phyloP scores from a whole-genome alignment of 2,329 filamentous ascomycete genomes.

The Curvularia hawaiiensis region DNA sequence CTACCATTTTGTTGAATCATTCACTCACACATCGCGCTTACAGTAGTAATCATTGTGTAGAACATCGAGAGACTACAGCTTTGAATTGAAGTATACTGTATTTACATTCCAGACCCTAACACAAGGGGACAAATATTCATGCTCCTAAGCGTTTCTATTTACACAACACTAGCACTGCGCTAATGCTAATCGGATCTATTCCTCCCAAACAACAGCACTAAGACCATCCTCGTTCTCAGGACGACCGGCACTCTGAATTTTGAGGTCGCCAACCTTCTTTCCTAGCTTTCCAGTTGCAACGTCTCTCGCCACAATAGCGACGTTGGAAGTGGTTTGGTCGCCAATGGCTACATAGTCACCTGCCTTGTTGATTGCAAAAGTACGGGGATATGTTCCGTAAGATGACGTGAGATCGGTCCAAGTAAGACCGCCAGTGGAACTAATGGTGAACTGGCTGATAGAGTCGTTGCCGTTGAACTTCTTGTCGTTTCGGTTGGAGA shows the following conservation, averaged over 20 bases:
- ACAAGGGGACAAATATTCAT: neutral
- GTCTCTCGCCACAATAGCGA: conserved; percentile 41
- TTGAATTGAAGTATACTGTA: neutral
- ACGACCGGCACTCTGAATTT: conserved; percentile 31
- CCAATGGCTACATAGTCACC: conserved; percentile 40
- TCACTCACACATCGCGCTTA: neutral
- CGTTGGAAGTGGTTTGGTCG: conserved; percentile 40
- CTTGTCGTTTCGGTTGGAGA: conserved; percentile 46
- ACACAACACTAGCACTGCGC: too few species aligned
- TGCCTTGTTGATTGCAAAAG: conserved; percentile 43
- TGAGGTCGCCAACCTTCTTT: conserved; percentile 30
- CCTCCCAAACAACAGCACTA: conserved; percentile 43
- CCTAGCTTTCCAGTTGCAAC: conserved; percentile 35
- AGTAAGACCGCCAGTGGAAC: conserved; percentile 31
- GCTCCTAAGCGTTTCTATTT: neutral
- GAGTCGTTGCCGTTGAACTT: conserved; percentile 43
- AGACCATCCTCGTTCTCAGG: conserved; percentile 42
- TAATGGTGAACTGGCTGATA: conserved; percentile 42
- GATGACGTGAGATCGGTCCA: conserved; percentile 40
- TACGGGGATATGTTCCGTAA: conserved; percentile 43
- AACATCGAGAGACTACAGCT: neutral
- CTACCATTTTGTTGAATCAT: neutral
- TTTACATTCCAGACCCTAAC: neutral
- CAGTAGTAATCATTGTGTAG: neutral
- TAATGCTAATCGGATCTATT: conserved; percentile 21